phyloP scores from a whole-genome alignment of 192 early-diverging fungal genomes.

The Thamnidium elegans region DNA sequence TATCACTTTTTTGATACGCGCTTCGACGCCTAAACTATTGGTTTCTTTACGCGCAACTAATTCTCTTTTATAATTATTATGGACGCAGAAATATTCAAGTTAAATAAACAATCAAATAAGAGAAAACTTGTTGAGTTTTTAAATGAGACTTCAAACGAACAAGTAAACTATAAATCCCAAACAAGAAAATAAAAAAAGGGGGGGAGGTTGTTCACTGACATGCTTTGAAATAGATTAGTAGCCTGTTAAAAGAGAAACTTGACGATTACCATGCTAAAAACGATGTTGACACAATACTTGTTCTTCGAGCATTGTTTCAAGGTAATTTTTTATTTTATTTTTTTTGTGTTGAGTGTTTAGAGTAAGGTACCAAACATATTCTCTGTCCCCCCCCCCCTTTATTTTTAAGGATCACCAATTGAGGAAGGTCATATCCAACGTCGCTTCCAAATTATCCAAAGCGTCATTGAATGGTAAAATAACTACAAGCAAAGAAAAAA shows the following conservation, averaged over 20 bases:
- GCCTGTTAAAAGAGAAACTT: slow-evolving; percentile 5
- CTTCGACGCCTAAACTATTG: too few species aligned
- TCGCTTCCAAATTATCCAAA: slow-evolving; percentile 7
- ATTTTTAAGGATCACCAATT: slow-evolving; percentile 21
- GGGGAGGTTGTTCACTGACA: background rate
- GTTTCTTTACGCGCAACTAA: background rate
- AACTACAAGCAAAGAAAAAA: background rate
- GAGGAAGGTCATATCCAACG: slow-evolving; percentile 12
- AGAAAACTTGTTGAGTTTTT: slow-evolving; percentile 16
- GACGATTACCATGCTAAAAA: slow-evolving; percentile 1
- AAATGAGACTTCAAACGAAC: background rate
- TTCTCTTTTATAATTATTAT: slow-evolving; percentile 5
- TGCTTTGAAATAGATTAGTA: background rate
- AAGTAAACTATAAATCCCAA: slow-evolving; percentile 13
- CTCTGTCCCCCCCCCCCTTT: too few species aligned
- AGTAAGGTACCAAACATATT: too few species aligned
- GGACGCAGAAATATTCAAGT: slow-evolving; percentile 24
- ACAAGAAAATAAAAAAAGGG: background rate
- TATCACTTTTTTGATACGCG: too few species aligned
- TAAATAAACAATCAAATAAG: slow-evolving; percentile 24
- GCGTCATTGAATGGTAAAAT: slow-evolving; percentile 23
- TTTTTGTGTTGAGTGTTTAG: too few species aligned
- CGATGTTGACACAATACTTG: background rate
- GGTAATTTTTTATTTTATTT: background rate
- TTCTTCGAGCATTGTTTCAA: slow-evolving; percentile 4